Evolutionary conservation across 2,329 filamentous ascomycete genomes (phyloP), one percentile per base, ranked within the genome.

Genomic region (Teratosphaeria epicoccoides): DNA sequence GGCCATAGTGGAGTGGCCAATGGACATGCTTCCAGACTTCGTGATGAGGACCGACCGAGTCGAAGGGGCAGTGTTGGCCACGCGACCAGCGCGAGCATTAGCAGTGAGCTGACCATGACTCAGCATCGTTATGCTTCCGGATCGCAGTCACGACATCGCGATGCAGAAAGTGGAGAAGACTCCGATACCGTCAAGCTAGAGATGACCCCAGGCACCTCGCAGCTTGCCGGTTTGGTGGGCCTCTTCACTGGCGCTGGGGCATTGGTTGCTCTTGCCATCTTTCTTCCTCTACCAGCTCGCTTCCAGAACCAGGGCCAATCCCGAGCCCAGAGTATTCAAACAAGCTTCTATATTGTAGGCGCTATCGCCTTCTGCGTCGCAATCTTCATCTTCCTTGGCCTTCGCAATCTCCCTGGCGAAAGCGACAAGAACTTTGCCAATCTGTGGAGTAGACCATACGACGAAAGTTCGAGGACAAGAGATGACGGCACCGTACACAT

Each of bases 171-270:
- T 7, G 43, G 17, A 28, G 49, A 53, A 22, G 22, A 10, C n/a
- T 17, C 24, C 23, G 33, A 53, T 24, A 47, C 51, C 14, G 33
- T 43, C 22, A 28, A 22, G 6, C 28, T 47, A 17, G 49, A 61
- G 9, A 52, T 46, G 5, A 44, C 52, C 22, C 56, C 57, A 51
- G 44, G 55, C 28, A 50, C 60, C 11, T 65, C 70, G 33, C 76
- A 81, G 55, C 77, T 98, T 24, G 91, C 93, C 14, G 93, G 93
- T 0, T 82, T 90, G 48, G 93, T 98, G 4, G 93, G 93, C 4
- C 75, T 95, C 53, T 95, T 94, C 66, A 95, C 93, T 6, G 93
- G 93, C 23, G 88, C 87, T 61, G 93, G 93, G 54, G 93, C 93
- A 12, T 76, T 98, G 4, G 77, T 98, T 4, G 89, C 93, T 10